phyloP scores from a whole-genome alignment of 2,329 filamentous ascomycete species.

The Aureobasidium musti region DNA sequence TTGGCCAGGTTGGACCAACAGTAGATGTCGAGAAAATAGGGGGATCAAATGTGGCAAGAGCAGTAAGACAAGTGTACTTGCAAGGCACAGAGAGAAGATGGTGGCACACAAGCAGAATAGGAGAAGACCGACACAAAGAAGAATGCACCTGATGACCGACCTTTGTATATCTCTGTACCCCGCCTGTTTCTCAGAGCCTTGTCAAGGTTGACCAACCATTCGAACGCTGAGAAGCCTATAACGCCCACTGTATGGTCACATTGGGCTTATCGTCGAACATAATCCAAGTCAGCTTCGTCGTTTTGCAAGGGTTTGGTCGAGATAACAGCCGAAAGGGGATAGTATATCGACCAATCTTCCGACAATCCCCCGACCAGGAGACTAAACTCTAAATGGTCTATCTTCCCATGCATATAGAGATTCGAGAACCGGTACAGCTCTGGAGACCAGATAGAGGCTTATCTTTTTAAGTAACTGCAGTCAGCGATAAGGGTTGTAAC shows the following conservation, averaged over 20 bases:
- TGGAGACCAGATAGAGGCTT: neutral
- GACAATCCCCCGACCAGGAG: neutral
- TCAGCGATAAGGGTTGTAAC: neutral
- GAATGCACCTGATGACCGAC: neutral
- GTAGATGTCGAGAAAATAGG: neutral
- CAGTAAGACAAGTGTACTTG: neutral
- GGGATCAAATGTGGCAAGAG: neutral
- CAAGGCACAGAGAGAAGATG: neutral
- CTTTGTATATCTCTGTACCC: slow-evolving; percentile 16
- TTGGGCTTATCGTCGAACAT: neutral
- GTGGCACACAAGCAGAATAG: neutral
- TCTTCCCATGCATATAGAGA: neutral
- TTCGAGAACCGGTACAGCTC: neutral
- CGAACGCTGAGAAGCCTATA: neutral
- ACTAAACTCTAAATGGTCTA: neutral
- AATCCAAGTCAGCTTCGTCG: neutral
- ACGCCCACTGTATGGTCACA: neutral
- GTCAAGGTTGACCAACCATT: neutral
- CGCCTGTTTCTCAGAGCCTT: neutral
- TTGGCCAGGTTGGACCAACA: neutral
- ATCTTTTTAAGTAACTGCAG: neutral
- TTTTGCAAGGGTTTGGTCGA: neutral
- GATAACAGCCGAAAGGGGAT: neutral
- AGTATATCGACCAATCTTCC: neutral
- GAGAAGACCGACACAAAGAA: neutral